Evolutionary conservation across 2,329 filamentous ascomycete genomes (phyloP), one percentile per base, ranked within the genome.

Genomic region (Arthrobotrys sinensis): DNA sequence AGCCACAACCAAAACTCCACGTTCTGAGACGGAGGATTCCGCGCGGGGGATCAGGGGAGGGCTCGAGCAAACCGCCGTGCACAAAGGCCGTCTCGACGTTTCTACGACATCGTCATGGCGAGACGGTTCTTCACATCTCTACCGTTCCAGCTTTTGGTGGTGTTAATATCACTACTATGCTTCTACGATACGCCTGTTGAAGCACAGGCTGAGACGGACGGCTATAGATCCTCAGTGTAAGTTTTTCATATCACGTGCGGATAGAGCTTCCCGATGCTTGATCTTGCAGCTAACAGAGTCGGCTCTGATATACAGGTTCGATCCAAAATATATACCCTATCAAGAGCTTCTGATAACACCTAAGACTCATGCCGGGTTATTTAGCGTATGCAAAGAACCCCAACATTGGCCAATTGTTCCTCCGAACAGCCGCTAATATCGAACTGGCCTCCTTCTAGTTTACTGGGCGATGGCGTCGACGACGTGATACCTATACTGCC

Each of bases 391-490:
- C 1, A 1, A 28, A 11, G 14, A 38, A 10, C 10, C 14, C 16
- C 16, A 19, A 1, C 8, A 10, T 10, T 52, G 1, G 24, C 11
- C 45, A 63, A 40, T 28, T 53, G 60, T 28, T 40, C 57, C 10
- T 16, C 36, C 34, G 19, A 10, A 34, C 38, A 16, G 10, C 21
- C 16, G 28, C 53, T 77, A 34, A 63, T n/a, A 12, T 28, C 2
- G 14, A 38, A 38, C 14, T 2, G 24, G 21, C 14, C 8, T 60
- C 12, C 24, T 8, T 48, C 3, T 65, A 82, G 81, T 82, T 82
- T 36, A 81, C 81, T 11, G 81, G 81, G 21, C 70, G 81, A 66
- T 82, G 81, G 81, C 79, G 79, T n/a, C 79, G 79, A 32, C 73
- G 80, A 32, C 78, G 80, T 40, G 78, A 79, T 34, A 66, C 75